Conservation (phyloP, 2,329 filamentous ascomycete species). For the Zymoseptoria ardabiliae region DNA sequence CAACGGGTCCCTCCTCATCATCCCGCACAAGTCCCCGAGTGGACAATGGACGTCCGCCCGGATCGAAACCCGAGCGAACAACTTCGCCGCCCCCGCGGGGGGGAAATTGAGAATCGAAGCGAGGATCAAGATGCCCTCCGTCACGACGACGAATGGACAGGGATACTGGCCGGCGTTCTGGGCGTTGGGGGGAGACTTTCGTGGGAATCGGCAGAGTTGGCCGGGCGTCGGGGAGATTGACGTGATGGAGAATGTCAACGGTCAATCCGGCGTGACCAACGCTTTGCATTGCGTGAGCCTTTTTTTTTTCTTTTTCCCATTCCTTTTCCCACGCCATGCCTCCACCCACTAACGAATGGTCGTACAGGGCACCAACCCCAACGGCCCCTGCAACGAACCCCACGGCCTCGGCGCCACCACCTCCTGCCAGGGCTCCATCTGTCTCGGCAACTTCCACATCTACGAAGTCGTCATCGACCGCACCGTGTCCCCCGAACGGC, state of each 20-base stretch:
- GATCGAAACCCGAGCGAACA: conserved; percentile 15
- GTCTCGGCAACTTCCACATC: conserved; percentile 25
- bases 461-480: conserved; percentile 28
- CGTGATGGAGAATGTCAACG: conserved; percentile 29
- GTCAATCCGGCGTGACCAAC: conserved; percentile 15
- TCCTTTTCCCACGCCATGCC: too few relatives aligned
- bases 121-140: conserved; percentile 12
- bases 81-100: conserved; percentile 20
- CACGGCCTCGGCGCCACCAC: conserved; percentile 17
- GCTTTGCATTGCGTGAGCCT: conserved; percentile 24
- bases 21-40: conserved; percentile 23
- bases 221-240: conserved; percentile 26
- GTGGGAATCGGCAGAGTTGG: conserved; percentile 22
- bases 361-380: conserved; percentile 21
- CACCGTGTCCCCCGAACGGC: conserved; percentile 13
- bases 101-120: conserved; percentile 22
- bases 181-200: conserved; percentile 16
- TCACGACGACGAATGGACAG: conserved; percentile 10
- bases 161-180: conserved; percentile 23
- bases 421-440: conserved; percentile 9
- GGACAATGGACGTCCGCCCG: conserved; percentile 18
- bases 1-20: conserved; percentile 35
- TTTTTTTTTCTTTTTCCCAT: neutral
- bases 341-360: neutral
- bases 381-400: conserved; percentile 27